phyloP scores from a whole-genome alignment of 2,329 filamentous ascomycete species.

The Arthrinium phaeospermum region DNA sequence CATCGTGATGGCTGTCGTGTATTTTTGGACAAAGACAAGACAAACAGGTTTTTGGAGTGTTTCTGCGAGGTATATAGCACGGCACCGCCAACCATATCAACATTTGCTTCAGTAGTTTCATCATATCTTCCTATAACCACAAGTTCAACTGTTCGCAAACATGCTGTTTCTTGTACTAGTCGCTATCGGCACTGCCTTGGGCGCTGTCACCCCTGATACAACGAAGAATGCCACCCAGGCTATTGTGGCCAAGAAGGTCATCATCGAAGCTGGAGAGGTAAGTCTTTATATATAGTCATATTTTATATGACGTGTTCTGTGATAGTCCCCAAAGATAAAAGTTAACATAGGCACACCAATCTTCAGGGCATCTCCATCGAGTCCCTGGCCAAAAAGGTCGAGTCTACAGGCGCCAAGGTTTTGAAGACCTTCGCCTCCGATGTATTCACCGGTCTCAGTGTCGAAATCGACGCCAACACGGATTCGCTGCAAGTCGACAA shows the following conservation, averaged over 20 bases:
- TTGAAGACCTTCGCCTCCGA: conserved; percentile 32
- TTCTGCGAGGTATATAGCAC: background rate
- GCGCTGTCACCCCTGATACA: background rate
- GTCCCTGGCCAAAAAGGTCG: background rate
- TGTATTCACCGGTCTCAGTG: conserved; percentile 34
- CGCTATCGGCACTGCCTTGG: background rate
- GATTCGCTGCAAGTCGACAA: conserved; percentile 39
- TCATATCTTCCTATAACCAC: background rate
- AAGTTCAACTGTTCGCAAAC: background rate
- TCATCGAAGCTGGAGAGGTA: conserved; percentile 11
- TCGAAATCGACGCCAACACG: conserved; percentile 33
- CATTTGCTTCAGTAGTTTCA: background rate
- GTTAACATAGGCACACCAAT: background rate
- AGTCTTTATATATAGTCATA: background rate
- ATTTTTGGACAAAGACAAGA: background rate
- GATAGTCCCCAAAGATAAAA: background rate
- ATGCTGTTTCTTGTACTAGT: background rate
- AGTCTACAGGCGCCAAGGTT: conserved; percentile 22
- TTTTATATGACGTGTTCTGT: background rate
- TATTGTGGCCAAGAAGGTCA: conserved; percentile 14
- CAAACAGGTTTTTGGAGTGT: background rate
- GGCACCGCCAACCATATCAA: background rate
- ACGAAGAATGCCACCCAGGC: conserved; percentile 4
- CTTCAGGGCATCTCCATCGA: background rate
- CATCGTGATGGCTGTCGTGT: background rate